Percentiles rank a stretch among this genome's conserved stretches.
Conservation (phyloP, 1,139 yeast species). For the Taiozyma sp. region DNA sequence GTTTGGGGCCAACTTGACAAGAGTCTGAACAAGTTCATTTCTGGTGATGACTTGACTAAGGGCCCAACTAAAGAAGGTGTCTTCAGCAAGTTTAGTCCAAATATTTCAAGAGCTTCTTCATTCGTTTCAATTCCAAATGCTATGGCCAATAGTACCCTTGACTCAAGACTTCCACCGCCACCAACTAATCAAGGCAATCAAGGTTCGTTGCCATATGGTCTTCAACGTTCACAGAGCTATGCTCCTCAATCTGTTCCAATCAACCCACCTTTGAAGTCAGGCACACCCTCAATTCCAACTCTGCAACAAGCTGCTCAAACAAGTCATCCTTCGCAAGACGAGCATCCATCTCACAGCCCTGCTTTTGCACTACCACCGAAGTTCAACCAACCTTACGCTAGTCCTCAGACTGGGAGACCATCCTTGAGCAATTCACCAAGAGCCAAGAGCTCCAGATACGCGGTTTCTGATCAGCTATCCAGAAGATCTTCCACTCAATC, state of each 20-base stretch:
- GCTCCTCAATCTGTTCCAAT: conserved; percentile 1
- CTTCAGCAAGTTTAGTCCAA: conserved; percentile 71
- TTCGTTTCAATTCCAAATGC: conserved; percentile 26
- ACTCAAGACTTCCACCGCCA: conserved; percentile 5
- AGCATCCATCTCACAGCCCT: neutral
- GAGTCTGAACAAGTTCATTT: conserved; percentile 78
- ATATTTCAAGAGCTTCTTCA: conserved; percentile 51
- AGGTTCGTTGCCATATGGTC: neutral
- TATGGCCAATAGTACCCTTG: conserved; percentile 3
- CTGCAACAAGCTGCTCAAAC: conserved; percentile 1
- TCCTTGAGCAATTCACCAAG: conserved; percentile 8
- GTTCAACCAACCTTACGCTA: conserved; percentile 2
- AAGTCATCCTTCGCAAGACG: neutral
- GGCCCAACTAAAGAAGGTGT: conserved; percentile 43
- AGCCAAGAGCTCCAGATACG: conserved; percentile 25
- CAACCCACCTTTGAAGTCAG: conserved; percentile 1
- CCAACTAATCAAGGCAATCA: neutral
- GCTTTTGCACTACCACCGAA: neutral
- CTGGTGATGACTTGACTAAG: conserved; percentile 67
- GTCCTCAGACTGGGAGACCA: neutral
- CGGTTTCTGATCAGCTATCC: conserved; percentile 17
- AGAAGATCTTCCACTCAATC: conserved; percentile 21
- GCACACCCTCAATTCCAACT: conserved; percentile 3
- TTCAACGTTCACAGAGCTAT: conserved; percentile 3
- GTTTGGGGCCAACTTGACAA: conserved; percentile 86